Evolutionary conservation across 768 basidiomycete species (phyloP).

Genomic region (Cystobasidium onofrii): DNA sequence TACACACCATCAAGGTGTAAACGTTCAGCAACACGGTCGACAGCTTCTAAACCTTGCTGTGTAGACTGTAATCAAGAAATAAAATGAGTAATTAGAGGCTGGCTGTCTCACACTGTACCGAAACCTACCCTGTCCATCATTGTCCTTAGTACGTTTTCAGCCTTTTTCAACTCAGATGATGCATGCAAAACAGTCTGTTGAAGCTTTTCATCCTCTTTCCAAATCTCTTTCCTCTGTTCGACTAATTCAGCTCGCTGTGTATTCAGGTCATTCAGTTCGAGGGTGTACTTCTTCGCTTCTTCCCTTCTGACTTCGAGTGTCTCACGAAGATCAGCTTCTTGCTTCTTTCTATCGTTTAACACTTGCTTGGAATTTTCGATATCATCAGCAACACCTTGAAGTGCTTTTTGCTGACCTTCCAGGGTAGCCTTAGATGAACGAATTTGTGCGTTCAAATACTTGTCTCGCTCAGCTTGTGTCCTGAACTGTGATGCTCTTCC

Average conservation of each 20-base stretch:
- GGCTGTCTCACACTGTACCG: too few species aligned
- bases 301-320: constrained; percentile 58
- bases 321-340: constrained; percentile 50
- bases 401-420: constrained; percentile 52
- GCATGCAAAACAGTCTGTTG: constrained; percentile 68
- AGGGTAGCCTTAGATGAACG: constrained; percentile 56
- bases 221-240: constrained; percentile 53
- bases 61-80: constrained; percentile 66
- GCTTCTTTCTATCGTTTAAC: constrained; percentile 51
- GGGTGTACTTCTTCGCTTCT: constrained; percentile 52
- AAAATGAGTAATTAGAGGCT: too few species aligned
- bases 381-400: constrained; percentile 51
- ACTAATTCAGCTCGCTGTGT: constrained; percentile 52
- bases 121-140: constrained; percentile 95
- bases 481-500: constrained; percentile 78
- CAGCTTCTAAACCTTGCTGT: constrained; percentile 72
- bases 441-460: constrained; percentile 72
- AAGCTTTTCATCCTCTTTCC: constrained; percentile 89
- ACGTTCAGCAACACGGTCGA: constrained; percentile 71
- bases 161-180: constrained; percentile 66
- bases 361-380: constrained; percentile 41
- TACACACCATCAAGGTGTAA: constrained; percentile 67
- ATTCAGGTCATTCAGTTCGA: constrained; percentile 57
- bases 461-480: constrained; percentile 73
- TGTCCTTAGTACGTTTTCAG: constrained; percentile 67